Evolutionary conservation across 2,329 filamentous ascomycete genomes (phyloP).

Genomic region (Fusarium protoensiforme): DNA sequence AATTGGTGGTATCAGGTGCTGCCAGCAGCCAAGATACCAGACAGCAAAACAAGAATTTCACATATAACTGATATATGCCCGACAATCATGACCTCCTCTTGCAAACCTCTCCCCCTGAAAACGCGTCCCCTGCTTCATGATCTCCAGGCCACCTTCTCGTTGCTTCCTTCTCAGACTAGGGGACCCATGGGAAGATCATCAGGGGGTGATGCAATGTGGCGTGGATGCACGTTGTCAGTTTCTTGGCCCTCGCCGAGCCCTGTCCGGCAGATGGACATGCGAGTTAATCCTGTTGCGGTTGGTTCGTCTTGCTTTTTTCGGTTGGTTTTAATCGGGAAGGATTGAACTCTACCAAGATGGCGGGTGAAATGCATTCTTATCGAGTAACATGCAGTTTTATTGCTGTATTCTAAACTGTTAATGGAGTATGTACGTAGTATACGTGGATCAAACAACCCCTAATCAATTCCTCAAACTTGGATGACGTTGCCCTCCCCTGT

Average conservation of each 20-base stretch:
- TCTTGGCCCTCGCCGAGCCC: neutral
- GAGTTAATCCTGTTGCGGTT: conserved; percentile 16
- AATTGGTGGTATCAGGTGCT: neutral
- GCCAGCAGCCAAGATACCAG: neutral
- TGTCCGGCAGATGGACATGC: neutral
- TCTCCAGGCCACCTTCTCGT: neutral
- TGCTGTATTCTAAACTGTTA: neutral
- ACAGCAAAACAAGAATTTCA: neutral
- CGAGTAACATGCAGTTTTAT: neutral
- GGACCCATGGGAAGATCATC: neutral
- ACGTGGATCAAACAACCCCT: neutral
- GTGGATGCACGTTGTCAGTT: neutral
- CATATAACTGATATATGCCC: neutral
- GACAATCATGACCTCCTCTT: neutral
- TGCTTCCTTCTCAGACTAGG: neutral
- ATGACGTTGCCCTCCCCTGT: neutral
- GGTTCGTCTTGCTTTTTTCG: neutral
- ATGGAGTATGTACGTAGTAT: neutral
- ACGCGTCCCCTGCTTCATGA: neutral
- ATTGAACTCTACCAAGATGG: neutral
- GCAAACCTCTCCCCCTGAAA: neutral
- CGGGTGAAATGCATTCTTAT: neutral
- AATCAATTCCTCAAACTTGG: neutral
- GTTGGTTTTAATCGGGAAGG: conserved; percentile 10
- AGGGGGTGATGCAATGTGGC: neutral